phyloP scores from a whole-genome alignment of 192 early-diverging fungal genomes.

The Backusella sp. region DNA sequence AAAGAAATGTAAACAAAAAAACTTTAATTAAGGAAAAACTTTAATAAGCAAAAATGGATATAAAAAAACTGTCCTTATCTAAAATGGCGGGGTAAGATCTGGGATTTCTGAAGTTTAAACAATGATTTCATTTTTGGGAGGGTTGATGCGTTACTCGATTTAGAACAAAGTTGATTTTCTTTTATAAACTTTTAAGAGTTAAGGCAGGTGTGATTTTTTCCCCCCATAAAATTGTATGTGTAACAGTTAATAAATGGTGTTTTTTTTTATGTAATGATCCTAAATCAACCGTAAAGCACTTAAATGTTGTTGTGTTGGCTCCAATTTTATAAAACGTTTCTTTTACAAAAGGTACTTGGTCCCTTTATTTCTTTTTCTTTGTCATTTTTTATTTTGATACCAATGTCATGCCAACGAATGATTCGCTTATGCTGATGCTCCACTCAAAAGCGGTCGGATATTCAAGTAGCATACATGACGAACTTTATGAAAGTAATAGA shows the following conservation, averaged over 20 bases:
- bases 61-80: not conserved
- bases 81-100: constrained; percentile 8
- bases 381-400: not conserved
- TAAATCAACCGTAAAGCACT: not conserved
- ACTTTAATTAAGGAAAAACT: not conserved
- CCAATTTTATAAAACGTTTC: not conserved
- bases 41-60: not conserved
- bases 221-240: not conserved
- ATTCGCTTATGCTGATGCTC: not conserved
- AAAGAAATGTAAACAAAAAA: constrained; percentile 2
- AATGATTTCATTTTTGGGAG: not conserved
- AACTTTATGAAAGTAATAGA: too few relatives aligned
- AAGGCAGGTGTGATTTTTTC: not conserved
- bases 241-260: not conserved
- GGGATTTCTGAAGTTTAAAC: not conserved
- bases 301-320: not conserved
- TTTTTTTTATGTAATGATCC: not conserved
- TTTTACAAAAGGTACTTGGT: not conserved
- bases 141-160: not conserved
- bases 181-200: not conserved
- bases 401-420: not conserved
- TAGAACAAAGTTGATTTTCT: not conserved
- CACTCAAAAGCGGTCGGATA: not conserved
- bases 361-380: not conserved
- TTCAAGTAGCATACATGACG: too few relatives aligned